These are phyloP conservation scores for Misopates orontium DNA, from an alignment of 257 asterid genomes.

Conservation along the genomic window DNA sequence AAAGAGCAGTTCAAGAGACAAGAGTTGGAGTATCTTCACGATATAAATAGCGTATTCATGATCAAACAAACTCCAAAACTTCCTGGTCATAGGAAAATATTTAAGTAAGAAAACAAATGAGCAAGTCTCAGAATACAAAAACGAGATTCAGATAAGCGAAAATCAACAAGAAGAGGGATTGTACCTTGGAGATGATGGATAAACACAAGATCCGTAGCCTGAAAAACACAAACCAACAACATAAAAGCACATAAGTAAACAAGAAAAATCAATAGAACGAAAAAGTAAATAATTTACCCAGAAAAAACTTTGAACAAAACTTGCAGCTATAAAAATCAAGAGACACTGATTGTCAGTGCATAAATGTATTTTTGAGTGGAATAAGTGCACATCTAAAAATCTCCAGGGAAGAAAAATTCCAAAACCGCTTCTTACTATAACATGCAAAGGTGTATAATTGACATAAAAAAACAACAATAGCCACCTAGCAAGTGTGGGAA, in stretches of 20 bases:
- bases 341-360: too few relatives aligned
- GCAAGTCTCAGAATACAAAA: conserved; percentile 27
- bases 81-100: conserved; percentile 12
- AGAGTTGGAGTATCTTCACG: background rate
- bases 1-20: conserved; percentile 20
- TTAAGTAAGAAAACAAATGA: conserved; percentile 19
- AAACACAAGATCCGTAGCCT: conserved; percentile 96
- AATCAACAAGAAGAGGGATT: conserved; percentile 1
- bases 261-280: background rate
- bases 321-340: too few relatives aligned
- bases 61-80: conserved; percentile 11
- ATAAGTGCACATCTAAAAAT: too few relatives aligned
- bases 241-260: background rate
- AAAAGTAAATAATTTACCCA: background rate
- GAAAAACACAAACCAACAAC: conserved; percentile 20
- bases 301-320: too few relatives aligned
- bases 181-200: conserved; percentile 74
- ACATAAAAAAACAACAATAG: too few relatives aligned
- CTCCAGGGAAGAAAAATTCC: too few relatives aligned
- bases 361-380: too few relatives aligned
- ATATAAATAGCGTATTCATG: background rate
- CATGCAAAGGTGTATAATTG: conserved; percentile 12
- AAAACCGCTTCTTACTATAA: background rate
- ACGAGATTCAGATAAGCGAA: conserved; percentile 1
- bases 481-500: too few relatives aligned